phyloP scores from a whole-genome alignment of 2,329 filamentous ascomycete genomes.

The Aspergillus unguis region DNA sequence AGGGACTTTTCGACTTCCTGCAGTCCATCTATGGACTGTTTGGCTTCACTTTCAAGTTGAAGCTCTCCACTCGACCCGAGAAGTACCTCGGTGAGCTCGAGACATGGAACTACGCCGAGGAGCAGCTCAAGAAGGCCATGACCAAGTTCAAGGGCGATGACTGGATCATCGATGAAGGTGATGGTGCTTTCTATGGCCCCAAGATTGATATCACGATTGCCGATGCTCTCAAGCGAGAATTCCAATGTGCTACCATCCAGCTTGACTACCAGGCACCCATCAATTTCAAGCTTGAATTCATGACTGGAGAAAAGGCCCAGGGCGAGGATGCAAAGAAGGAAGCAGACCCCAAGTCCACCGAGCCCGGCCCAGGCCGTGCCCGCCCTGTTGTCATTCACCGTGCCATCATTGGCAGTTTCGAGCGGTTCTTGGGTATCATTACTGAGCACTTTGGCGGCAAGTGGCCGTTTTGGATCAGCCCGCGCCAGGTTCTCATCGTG shows the following conservation, averaged over 20 bases:
- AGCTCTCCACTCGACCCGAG: constrained; percentile 86
- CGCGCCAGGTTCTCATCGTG: constrained; percentile 49
- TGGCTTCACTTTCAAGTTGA: constrained; percentile 88
- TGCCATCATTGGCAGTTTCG: constrained; percentile 51
- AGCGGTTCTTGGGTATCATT: constrained; percentile 51
- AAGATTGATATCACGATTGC: constrained; percentile 97
- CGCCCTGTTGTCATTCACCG: constrained; percentile 52
- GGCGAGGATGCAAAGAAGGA: constrained; percentile 34
- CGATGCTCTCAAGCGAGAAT: constrained; percentile 79
- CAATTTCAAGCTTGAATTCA: constrained; percentile 85
- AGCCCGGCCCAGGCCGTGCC: constrained; percentile 41
- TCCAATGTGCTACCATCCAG: constrained; percentile 91
- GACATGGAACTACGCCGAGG: constrained; percentile 87
- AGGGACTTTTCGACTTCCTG: constrained; percentile 83
- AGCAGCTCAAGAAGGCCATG: constrained; percentile 72
- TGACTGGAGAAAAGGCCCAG: constrained; percentile 62
- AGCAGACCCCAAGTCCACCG: constrained; percentile 39
- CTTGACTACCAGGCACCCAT: constrained; percentile 82
- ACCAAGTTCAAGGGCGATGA: constrained; percentile 70
- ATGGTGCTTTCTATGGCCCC: constrained; percentile 96
- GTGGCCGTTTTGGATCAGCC: constrained; percentile 54
- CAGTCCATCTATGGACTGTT: constrained; percentile 75
- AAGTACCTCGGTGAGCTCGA: constrained; percentile 82
- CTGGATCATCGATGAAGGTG: constrained; percentile 91
- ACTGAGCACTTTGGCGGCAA: constrained; percentile 52